Evolutionary conservation across 345 rosid species (phyloP).

Genomic region (Heritiera fomes): DNA sequence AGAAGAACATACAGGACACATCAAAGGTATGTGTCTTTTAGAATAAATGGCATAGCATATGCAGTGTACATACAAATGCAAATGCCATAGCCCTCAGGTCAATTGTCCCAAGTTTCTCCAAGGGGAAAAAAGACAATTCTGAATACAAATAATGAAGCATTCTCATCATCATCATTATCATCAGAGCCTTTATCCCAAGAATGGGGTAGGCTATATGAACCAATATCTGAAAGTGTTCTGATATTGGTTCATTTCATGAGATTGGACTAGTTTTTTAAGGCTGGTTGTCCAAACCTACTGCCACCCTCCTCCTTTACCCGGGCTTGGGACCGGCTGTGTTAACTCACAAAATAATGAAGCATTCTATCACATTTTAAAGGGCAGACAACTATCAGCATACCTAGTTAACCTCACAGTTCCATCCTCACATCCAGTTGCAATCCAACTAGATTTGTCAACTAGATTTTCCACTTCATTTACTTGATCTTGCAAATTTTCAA

Average conservation of each 20-base stretch:
- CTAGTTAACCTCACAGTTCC: conserved; percentile 95
- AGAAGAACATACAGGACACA: background rate
- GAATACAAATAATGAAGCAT: conserved; percentile 11
- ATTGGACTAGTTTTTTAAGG: too few species aligned
- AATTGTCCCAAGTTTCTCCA: background rate
- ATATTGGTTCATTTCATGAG: too few species aligned
- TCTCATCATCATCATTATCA: background rate
- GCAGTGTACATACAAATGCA: conserved; percentile 10
- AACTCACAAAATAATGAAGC: conserved; percentile 2
- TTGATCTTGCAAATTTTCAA: conserved; percentile 37
- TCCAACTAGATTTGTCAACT: conserved; percentile 61
- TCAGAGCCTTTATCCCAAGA: too few species aligned
- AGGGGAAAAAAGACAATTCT: background rate
- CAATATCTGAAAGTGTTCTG: too few species aligned
- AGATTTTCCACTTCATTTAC: conserved; percentile 32
- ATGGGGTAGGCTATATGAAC: too few species aligned
- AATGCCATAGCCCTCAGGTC: background rate
- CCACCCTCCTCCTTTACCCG: too few species aligned
- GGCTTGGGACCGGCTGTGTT: too few species aligned
- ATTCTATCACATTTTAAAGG: conserved; percentile 18
- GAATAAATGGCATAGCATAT: conserved; percentile 8
- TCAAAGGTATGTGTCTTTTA: background rate
- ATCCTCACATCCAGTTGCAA: conserved; percentile 97
- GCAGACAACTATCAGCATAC: conserved; percentile 37
- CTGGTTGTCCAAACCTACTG: too few species aligned